Base-by-base conservation (phyloP, 129 eudicot species). In the Centrapalus pauciflorus region DNA sequence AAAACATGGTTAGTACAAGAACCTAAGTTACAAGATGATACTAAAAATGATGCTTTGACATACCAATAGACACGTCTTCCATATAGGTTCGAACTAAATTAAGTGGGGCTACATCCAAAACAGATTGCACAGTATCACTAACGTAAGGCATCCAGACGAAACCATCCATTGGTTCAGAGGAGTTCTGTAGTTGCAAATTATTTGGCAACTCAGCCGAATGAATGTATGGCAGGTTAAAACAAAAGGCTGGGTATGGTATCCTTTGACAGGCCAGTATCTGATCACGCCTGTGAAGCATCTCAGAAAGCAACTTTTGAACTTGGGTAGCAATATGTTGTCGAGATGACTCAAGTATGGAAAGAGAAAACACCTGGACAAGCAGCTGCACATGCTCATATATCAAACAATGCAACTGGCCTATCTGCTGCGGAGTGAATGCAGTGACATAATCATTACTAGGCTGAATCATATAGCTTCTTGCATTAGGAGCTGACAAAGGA, bases 371-470 rank as follows among this genome's bases (percentile, higher is more conserved):
- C 81, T 93, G 99, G 64, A 89, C 74, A 33, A 93, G 96, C 33
- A 93, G 88, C 79, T 93, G 99, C 26, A 89, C 84, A 60, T 93
- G 99, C 78, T 93, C 99, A 19, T 88, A 83, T 41, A 93, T 79
- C 66, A 93, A 75, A 76, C 93, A 81, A 75, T 93, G 82, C 73
- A 93, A 76, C 76, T 89, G 96, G 5, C 99, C 99, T 16, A 93
- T 77, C 76, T 93, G 99, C 76, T 86, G 85, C 33, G 92, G 84
- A 12, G 87, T 83, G 66, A 93, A 93, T 60, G 83, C 87, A 77
- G 70, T 79, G 24, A 67, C 5, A 29, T 17, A 32, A 45, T 78
- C 67, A 71, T 65, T 71, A 29, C 59, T 69, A 65, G 35, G 59
- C 27, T 50, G 76, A 49, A 63, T 51, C 75, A 61, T 66, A 38